phyloP scores from a whole-genome alignment of 176 grass and related monocot genomes.

The Poa pratensis region DNA sequence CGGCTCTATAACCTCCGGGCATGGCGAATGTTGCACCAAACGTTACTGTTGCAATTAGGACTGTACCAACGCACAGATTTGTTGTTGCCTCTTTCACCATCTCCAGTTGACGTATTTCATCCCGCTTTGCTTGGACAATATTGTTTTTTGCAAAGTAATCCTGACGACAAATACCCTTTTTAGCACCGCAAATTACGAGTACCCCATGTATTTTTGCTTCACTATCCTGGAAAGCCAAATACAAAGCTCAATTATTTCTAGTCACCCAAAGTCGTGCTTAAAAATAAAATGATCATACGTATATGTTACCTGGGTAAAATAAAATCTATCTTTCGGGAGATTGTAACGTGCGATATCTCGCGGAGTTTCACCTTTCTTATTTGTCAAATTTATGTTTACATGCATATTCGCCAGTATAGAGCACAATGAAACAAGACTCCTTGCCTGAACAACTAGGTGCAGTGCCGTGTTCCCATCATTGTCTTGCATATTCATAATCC shows the following conservation, averaged over 20 bases:
- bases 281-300: neutral
- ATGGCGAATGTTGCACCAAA: neutral
- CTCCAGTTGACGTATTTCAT: neutral
- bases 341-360: neutral
- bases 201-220: neutral
- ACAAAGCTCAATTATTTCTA: neutral
- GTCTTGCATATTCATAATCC: conserved; percentile 4
- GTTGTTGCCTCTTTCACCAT: neutral
- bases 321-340: fast-evolving
- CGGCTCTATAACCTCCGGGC: neutral
- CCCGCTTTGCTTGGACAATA: neutral
- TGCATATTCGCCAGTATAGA: neutral
- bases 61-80: neutral
- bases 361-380: neutral
- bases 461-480: neutral
- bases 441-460: neutral
- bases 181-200: neutral
- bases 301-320: neutral
- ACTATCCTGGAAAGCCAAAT: neutral
- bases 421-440: neutral
- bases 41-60: neutral
- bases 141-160: neutral
- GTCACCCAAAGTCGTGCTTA: neutral
- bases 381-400: neutral
- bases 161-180: neutral